Evolutionary conservation across 2,329 filamentous ascomycete genomes (phyloP).

Genomic region (Ustilaginoidea virens): DNA sequence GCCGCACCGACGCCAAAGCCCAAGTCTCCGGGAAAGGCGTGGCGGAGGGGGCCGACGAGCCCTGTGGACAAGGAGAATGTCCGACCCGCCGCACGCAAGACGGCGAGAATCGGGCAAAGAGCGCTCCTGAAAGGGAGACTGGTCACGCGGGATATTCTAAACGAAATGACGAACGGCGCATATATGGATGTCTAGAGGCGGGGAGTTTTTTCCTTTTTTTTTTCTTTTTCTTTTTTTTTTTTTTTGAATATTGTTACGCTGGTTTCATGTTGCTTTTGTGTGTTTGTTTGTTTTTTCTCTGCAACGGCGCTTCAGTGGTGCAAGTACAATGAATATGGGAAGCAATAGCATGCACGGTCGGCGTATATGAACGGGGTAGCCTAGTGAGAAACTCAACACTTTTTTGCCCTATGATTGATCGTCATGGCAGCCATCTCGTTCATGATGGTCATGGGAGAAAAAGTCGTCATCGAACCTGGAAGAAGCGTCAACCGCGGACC

Average conservation of each 20-base stretch:
- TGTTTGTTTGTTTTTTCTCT: neutral
- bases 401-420: neutral
- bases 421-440: slow-evolving; percentile 7
- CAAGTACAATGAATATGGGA: neutral
- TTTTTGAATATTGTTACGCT: neutral
- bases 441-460: slow-evolving; percentile 10
- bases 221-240: neutral
- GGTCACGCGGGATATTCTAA: slow-evolving; percentile 62
- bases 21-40: slow-evolving; percentile 15
- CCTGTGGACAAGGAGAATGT: slow-evolving; percentile 28
- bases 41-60: slow-evolving; percentile 7
- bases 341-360: slow-evolving; percentile 1
- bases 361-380: slow-evolving; percentile 6
- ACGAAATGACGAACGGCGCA: slow-evolving; percentile 44
- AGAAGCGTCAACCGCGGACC: too few species aligned
- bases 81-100: slow-evolving; percentile 36
- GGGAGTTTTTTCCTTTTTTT: neutral
- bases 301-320: neutral
- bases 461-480: slow-evolving; percentile 20
- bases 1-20: slow-evolving; percentile 4
- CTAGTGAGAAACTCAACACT: too few species aligned
- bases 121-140: slow-evolving; percentile 50
- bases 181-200: slow-evolving; percentile 9
- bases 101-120: slow-evolving; percentile 41
- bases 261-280: neutral